These are phyloP conservation scores for Mycena latifolia DNA, from an alignment of 768 basidiomycete genomes.

Conservation along the genomic window DNA sequence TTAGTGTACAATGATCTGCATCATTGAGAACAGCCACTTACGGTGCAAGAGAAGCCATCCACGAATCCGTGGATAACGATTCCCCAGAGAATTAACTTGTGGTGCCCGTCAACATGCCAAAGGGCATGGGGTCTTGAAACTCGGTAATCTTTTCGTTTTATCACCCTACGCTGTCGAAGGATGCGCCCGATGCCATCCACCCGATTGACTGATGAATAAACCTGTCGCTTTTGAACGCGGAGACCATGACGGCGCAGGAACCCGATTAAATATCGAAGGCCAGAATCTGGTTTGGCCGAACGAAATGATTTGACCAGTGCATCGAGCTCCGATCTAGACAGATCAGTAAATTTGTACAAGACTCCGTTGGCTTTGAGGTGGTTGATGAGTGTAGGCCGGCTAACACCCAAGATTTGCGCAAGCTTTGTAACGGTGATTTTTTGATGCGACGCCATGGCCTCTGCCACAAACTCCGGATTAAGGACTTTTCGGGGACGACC, in stretches of 20 bases:
- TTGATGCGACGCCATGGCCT: neutral
- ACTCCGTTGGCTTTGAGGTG: conserved; percentile 6
- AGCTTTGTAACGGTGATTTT: neutral
- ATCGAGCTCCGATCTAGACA: conserved; percentile 20
- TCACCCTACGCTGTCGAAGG: conserved; percentile 27
- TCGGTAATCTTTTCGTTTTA: conserved; percentile 33
- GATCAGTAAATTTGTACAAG: conserved; percentile 7
- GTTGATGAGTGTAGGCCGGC: neutral
- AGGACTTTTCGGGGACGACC: no score
- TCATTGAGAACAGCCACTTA: conserved; percentile 23
- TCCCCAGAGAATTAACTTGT: conserved; percentile 43
- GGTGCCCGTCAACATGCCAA: conserved; percentile 44
- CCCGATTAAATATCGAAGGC: conserved; percentile 41
- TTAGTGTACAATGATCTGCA: neutral
- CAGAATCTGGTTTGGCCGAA: conserved; percentile 18
- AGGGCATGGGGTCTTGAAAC: conserved; percentile 35
- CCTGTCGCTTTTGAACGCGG: conserved; percentile 32
- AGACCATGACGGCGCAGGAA: conserved; percentile 36
- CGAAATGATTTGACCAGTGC: conserved; percentile 28
- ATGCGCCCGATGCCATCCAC: conserved; percentile 38
- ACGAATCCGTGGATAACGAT: conserved; percentile 44
- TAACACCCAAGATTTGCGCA: neutral
- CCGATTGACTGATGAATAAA: conserved; percentile 32
- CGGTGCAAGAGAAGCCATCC: conserved; percentile 46
- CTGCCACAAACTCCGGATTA: no score